Evolutionary conservation across 2,329 filamentous ascomycete genomes (phyloP).

Genomic region (Fusarium austroafricanum): DNA sequence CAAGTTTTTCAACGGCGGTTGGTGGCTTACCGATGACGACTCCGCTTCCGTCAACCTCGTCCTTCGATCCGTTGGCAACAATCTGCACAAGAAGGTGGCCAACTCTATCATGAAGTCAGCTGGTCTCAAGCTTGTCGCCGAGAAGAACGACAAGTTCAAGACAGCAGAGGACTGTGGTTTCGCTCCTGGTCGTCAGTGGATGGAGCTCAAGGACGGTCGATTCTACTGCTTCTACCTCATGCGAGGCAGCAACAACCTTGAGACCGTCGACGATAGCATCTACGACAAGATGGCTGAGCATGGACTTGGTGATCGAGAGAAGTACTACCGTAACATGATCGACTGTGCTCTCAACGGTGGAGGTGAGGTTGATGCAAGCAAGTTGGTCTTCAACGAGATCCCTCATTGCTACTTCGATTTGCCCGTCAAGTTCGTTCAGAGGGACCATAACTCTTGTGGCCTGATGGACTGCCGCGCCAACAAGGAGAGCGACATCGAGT

Average conservation of each 20-base stretch:
- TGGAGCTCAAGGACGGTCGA: constrained; percentile 18
- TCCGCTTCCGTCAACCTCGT: constrained; percentile 17
- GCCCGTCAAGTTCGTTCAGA: not conserved
- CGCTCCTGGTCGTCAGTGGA: constrained; percentile 25
- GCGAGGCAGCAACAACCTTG: constrained; percentile 9
- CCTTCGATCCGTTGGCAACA: constrained; percentile 27
- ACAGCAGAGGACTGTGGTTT: constrained; percentile 15
- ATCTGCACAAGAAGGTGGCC: constrained; percentile 31
- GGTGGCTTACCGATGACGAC: constrained; percentile 31
- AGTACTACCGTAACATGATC: constrained; percentile 6
- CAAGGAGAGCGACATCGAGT: not conserved
- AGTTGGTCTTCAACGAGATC: constrained; percentile 12
- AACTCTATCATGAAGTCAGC: constrained; percentile 32
- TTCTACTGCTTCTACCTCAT: constrained; percentile 37
- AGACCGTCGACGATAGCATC: constrained; percentile 1
- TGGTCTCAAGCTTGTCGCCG: constrained; percentile 20
- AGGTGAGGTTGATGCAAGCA: constrained; percentile 14
- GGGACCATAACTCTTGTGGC: too few relatives aligned
- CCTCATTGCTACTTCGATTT: constrained; percentile 24
- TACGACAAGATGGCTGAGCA: constrained; percentile 34
- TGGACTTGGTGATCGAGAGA: constrained; percentile 22
- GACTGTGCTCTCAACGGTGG: constrained; percentile 10
- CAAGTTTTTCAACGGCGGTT: constrained; percentile 33
- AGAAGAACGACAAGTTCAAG: constrained; percentile 10
- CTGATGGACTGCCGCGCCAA: not conserved